phyloP scores from a whole-genome alignment of 192 early-diverging fungal genomes.

The Coemansia aciculifera region DNA sequence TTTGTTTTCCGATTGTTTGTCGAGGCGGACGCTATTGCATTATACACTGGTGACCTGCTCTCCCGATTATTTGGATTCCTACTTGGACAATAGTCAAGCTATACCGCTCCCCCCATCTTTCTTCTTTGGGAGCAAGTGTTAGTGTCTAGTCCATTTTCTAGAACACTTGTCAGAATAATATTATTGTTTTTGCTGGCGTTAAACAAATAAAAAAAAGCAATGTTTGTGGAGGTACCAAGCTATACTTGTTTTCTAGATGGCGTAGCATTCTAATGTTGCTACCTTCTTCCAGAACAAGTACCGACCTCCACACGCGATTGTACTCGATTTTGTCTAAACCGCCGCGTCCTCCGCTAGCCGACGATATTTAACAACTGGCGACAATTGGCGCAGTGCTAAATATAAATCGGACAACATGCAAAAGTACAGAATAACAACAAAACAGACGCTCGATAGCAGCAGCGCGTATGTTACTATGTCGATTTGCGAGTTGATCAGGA shows the following conservation, averaged over 20 bases:
- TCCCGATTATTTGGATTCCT: constrained; percentile 4
- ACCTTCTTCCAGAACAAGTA: neutral
- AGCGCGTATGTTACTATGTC: constrained; percentile 60
- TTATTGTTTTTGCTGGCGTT: neutral
- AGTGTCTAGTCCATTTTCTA: neutral
- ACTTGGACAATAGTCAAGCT: neutral
- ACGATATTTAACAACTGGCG: constrained; percentile 19
- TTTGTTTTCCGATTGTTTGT: neutral
- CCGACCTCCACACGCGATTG: neutral
- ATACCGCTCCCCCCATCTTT: neutral
- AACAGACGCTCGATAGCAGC: constrained; percentile 56
- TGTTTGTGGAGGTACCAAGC: neutral
- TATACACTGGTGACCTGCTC: neutral
- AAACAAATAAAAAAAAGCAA: neutral
- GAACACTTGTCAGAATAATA: constrained; percentile 1
- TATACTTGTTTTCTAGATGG: neutral
- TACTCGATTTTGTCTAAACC: neutral
- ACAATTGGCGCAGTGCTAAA: constrained; percentile 15
- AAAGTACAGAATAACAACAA: constrained; percentile 56
- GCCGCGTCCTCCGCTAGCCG: constrained; percentile 7
- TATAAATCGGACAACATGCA: constrained; percentile 54
- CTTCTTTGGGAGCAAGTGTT: neutral
- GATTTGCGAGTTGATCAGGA: constrained; percentile 44
- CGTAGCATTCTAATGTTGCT: neutral
- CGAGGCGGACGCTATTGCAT: neutral